Evolutionary conservation across 345 rosid species (phyloP), one percentile per base, ranked within the genome.

Genomic region (Syzygium aqueum): DNA sequence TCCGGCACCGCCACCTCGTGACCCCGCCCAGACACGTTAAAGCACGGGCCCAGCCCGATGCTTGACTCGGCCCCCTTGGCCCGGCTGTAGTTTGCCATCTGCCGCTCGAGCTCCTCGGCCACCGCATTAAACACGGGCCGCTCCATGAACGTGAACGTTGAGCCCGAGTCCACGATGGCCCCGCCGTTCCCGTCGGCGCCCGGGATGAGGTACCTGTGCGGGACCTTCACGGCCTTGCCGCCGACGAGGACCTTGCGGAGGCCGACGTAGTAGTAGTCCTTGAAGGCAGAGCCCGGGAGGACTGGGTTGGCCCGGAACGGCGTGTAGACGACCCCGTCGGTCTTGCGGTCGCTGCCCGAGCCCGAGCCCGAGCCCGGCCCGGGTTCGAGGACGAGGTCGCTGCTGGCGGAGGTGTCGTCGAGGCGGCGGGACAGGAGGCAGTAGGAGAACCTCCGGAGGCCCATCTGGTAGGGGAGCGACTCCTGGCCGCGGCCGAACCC

Each of bases 131-230:
- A 94, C 37, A 94, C 89, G 9, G 94, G 93, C 63, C 90, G 88
- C 50, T 95, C 97, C 98, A 97, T 93, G 95, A 92, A 94, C 15
- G 98, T 96, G 88, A 97, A 93, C 3, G 99, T 97, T 8, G 98
- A 88, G 57, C 99, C 99, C 25, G 99, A 97, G 89, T 97, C 99
- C 52, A 95, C 95, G 25, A 96, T 94, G 37, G 98, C 84, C 77
- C 99, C 99, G 40, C 98, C 98, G 85, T 90, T 93, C 2, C 98
- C 99, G 40, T 95, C 94, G 2, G 91, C 14, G 56, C 95, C 93
- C 8, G 97, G 95, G 15, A 85, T 91, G 87, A 94, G 86, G 59
- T 84, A 94, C 53, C 80, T 92, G 92, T 93, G 92, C 16, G 99
- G 98, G 12, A 95, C 30, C 90, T 93, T 95, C 52, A 92, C 95